These are phyloP conservation scores for Talaromyces funiculosus DNA, from an alignment of 2,329 filamentous ascomycete species.

Conservation along the genomic window DNA sequence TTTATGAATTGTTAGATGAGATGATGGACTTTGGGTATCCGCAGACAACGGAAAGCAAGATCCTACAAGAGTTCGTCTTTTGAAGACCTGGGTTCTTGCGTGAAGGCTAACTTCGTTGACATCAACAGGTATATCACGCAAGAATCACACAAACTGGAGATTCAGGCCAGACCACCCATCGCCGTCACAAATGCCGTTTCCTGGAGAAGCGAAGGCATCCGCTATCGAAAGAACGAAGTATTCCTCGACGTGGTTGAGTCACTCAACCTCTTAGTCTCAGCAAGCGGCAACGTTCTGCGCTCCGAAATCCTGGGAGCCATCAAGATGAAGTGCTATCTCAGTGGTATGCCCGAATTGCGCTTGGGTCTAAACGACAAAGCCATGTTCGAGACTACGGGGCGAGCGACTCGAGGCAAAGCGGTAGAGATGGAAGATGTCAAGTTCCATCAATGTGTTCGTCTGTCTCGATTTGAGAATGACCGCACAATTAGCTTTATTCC, in stretches of 20 bases:
- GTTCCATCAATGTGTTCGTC: constrained; percentile 94
- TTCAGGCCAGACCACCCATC: constrained; percentile 92
- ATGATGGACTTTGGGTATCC: constrained; percentile 99
- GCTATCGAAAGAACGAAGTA: constrained; percentile 98
- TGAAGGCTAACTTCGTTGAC: neutral
- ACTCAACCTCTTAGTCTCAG: constrained; percentile 88
- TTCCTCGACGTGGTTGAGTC: constrained; percentile 97
- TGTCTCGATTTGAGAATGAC: constrained; percentile 97
- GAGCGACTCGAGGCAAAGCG: constrained; percentile 88
- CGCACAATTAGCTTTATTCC: constrained; percentile 98
- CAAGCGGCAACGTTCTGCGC: constrained; percentile 88
- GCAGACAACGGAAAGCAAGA: constrained; percentile 97
- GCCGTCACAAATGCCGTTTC: constrained; percentile 97
- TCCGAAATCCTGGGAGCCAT: constrained; percentile 95
- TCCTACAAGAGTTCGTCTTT: constrained; percentile 70
- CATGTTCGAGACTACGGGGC: constrained; percentile 97
- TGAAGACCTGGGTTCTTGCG: neutral
- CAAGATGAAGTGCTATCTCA: constrained; percentile 99
- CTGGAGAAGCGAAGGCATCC: constrained; percentile 95
- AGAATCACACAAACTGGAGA: constrained; percentile 96
- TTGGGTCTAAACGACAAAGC: constrained; percentile 96
- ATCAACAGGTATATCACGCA: constrained; percentile 77
- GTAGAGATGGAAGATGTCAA: constrained; percentile 99
- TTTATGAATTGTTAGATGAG: constrained; percentile 96
- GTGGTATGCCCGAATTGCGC: constrained; percentile 93